Evolutionary conservation across 768 basidiomycete species (phyloP), one percentile per base, ranked within the genome.

Genomic region (Hirschioporus abietinus): DNA sequence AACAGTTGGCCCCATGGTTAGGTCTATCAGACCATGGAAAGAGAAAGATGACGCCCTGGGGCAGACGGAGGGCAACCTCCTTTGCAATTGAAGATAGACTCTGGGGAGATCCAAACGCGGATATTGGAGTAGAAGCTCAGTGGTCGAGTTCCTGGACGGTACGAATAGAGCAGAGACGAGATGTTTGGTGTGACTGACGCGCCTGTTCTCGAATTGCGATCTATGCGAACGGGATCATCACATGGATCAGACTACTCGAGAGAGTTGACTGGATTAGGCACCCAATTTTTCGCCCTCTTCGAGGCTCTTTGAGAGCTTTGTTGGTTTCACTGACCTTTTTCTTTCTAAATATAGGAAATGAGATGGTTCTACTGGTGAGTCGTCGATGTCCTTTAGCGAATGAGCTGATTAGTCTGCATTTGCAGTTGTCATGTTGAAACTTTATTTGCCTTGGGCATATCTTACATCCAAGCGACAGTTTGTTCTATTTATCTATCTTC

Each of bases 1-100:
- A 52, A 52, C 42, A 52, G 42, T 52, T 52, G 42, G 42, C 42
- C 42, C 42, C 42, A 52, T 52, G 42, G 42, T 52, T 52, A 52
- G 42, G 42, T 52, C 42, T 15, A 20, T 52, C 42, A 52, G 12
- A 52, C 42, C 42, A 52, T 52, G 42, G 42, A 52, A 52, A 52
- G 42, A 52, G 42, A 52, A 52, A 52, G 42, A 52, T 52, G 42
- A 52, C 42, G 42, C 42, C 42, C 42, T 52, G 42, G 42, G 42
- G 42, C 42, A 52, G 42, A 52, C 42, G 42, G 42, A 52, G 42
- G 1, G 42, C 3, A 52, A 6, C 20, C 42, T 52, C 42, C 42
- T 52, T 52, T 52, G 42, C 42, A 52, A 10, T 52, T 52, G 42
- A 52, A 52, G 42, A 52, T 52, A 15, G 42, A 52, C 42, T 20